Conservation (phyloP, 768 basidiomycete species). For the Boletus pseudopeckii region DNA sequence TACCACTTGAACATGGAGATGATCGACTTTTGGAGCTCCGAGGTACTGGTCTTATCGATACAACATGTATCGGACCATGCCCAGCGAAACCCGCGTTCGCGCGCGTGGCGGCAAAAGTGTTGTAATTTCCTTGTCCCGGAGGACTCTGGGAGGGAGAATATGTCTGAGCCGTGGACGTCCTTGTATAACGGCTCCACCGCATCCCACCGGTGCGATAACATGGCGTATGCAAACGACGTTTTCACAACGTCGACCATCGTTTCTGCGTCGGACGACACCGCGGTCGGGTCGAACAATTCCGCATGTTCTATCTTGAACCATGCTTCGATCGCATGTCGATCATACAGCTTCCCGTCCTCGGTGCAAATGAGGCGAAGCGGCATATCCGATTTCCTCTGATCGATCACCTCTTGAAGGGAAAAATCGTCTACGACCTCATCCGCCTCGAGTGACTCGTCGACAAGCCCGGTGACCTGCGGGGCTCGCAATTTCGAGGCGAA, state of each 20-base stretch:
- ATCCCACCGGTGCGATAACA: slow-evolving; percentile 28
- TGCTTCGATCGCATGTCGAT: slow-evolving; percentile 14
- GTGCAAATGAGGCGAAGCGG: slow-evolving; percentile 25
- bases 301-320: slow-evolving; percentile 14
- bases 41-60: slow-evolving; percentile 28
- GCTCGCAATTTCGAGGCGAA: background rate
- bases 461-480: background rate
- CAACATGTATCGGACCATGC: slow-evolving; percentile 31
- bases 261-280: background rate
- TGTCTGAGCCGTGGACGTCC: slow-evolving; percentile 14
- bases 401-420: slow-evolving; percentile 13
- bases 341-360: slow-evolving; percentile 23
- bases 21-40: slow-evolving; percentile 29
- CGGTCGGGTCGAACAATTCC: slow-evolving; percentile 8
- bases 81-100: slow-evolving; percentile 20
- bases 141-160: slow-evolving; percentile 16
- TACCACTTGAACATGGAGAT: slow-evolving; percentile 33
- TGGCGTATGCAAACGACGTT: slow-evolving; percentile 18
- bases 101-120: slow-evolving; percentile 17
- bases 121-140: slow-evolving; percentile 14
- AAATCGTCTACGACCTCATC: background rate
- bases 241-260: slow-evolving; percentile 7
- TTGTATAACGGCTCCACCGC: slow-evolving; percentile 11
- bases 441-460: background rate
- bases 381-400: slow-evolving; percentile 17